These are phyloP conservation scores for Symmetrospora coprosmae DNA, from an alignment of 768 basidiomycete genomes.

Conservation along the genomic window DNA sequence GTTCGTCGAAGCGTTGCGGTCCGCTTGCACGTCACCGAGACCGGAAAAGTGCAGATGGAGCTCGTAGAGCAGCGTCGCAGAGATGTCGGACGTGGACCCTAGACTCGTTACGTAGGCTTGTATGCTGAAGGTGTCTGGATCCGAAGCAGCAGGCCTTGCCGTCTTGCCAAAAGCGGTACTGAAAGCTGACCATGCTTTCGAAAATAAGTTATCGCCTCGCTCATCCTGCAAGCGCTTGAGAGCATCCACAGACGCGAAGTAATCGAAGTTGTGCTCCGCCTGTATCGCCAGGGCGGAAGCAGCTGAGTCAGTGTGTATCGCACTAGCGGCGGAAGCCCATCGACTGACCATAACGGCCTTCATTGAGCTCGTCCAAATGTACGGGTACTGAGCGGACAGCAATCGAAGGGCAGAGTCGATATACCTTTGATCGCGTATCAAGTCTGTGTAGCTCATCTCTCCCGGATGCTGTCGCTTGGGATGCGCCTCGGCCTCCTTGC, in stretches of 20 bases:
- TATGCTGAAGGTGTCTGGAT: background rate
- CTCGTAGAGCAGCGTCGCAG: conserved; percentile 5
- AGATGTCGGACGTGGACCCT: background rate
- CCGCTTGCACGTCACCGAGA: no score
- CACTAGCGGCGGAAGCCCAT: background rate
- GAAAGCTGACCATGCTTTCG: background rate
- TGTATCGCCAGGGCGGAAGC: background rate
- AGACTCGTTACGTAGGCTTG: background rate
- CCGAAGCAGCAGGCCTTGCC: background rate
- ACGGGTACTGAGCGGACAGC: conserved; percentile 3
- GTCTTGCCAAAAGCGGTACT: background rate
- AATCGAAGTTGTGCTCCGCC: conserved; percentile 12
- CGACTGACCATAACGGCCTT: conserved; percentile 9
- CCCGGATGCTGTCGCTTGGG: conserved; percentile 6
- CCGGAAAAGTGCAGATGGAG: background rate
- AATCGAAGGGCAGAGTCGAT: background rate
- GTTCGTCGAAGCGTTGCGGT: no score
- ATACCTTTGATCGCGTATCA: conserved; percentile 1
- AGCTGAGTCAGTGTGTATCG: background rate
- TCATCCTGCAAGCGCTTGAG: conserved; percentile 10
- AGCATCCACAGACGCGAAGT: conserved; percentile 9
- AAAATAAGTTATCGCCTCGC: background rate
- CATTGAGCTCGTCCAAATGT: conserved; percentile 14
- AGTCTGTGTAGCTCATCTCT: background rate
- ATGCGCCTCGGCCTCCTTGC: background rate